Evolutionary conservation across 2,329 filamentous ascomycete genomes (phyloP).

Genomic region (Aspergillus pseudoglaucus): DNA sequence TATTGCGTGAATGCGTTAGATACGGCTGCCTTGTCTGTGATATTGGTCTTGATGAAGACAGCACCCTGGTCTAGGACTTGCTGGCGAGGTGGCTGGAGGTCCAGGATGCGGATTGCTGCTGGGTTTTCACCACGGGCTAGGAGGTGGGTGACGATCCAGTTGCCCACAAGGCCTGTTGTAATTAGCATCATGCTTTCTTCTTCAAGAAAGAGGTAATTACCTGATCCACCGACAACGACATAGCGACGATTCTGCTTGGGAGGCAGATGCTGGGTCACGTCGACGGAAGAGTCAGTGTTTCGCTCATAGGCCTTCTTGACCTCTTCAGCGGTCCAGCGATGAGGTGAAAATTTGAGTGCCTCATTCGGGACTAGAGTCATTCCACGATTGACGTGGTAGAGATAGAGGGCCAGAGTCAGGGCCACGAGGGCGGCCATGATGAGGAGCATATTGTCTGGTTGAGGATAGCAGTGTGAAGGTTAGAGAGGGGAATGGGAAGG

Average conservation of each 20-base stretch:
- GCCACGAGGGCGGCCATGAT: not conserved
- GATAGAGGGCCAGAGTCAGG: conserved; percentile 12
- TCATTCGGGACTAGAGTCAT: conserved; percentile 23
- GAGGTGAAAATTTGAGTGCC: conserved; percentile 18
- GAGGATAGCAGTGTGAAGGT: not conserved
- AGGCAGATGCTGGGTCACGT: conserved; percentile 29
- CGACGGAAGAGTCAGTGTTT: conserved; percentile 20
- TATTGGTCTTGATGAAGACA: conserved; percentile 45
- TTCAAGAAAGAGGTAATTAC: conserved; percentile 14
- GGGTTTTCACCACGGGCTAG: conserved; percentile 48
- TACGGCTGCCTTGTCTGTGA: conserved; percentile 42
- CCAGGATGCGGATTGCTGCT: conserved; percentile 48
- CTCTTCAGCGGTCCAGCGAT: conserved; percentile 30
- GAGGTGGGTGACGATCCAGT: conserved; percentile 50
- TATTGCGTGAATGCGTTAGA: conserved; percentile 41
- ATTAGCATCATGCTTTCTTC: not conserved
- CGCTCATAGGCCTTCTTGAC: conserved; percentile 26
- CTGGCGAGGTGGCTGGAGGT: conserved; percentile 42
- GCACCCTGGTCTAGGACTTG: conserved; percentile 40
- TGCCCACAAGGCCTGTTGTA: conserved; percentile 48
- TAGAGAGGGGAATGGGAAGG: not conserved
- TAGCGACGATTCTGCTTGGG: conserved; percentile 34
- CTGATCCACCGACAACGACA: conserved; percentile 34
- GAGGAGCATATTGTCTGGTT: not conserved
- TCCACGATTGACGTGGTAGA: conserved; percentile 24